Evolutionary conservation across 495 filamentous ascomycete species (phyloP), one percentile per base, ranked within the genome.

Genomic region (Podospora tetraspora): DNA sequence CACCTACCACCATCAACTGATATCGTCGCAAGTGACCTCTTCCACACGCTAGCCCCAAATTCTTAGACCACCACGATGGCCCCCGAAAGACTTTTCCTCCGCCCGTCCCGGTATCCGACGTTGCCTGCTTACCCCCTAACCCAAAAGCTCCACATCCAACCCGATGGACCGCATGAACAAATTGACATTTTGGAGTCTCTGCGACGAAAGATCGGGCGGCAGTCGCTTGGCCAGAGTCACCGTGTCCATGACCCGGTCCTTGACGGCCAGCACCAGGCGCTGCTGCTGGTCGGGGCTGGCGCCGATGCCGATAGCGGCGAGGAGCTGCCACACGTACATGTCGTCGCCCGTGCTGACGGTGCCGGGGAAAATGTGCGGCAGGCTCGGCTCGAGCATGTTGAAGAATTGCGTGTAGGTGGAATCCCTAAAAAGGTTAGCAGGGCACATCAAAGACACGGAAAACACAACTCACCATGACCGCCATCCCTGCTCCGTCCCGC

Each of bases 131-230:
- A 68, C 25, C 30, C 66, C 67, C 87, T 74, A 97, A 75, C 91
- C 90, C 70, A 99, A 88, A 68, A 97, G 82, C 72, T 97, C 95
- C 37, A 99, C 95, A 82, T 98, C 96, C 72, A 99, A 84, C 5
- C 95, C 96, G 77, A 99, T 98, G 63, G 94, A 95, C 70, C 92
- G 88, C 94, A 99, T 97, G 77, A 99, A 99, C 30, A 99, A 81
- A 78, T 99, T 98, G 71, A 99, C 96, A 75, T 97, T 94, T 67
- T 89, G 89, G 60, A 96, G 83, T 66, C 93, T 89, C 75, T 90
- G 86, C 72, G 85, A 88, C 21, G 89, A 87, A 87, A 97, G 89
- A 57, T 95, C 92, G 21, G 88, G 83, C 13, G 96, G 95, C 16
- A 98, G 86, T 3, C 91, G 92, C 82, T 95, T 97, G 74, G 91